Evolutionary conservation across 148 eudicot species (phyloP), one percentile per base, ranked within the genome.

Genomic region (Rhododendron ovatum): DNA sequence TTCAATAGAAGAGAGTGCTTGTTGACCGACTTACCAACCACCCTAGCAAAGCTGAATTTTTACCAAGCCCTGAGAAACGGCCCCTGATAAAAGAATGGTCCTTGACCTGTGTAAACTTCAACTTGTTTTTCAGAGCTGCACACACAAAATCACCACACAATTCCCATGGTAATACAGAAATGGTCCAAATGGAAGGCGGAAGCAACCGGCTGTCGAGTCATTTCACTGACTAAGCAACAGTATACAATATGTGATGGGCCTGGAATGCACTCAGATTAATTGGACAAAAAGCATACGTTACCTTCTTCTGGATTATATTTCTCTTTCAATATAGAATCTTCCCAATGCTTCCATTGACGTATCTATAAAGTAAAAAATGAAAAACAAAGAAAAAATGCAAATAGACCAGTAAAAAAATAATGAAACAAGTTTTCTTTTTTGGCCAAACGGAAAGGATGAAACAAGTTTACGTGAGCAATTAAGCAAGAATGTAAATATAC

Each of bases 271-370:
- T 37, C 41, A 0, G 81, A 24, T 22, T 82, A 83, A 84, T 28
- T 26, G 37, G 75, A 30, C 37, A 33, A 37, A 74, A 74, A 5
- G 15, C 6, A 14, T 74, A 39, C 1, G 80, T 75, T 86, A 88
- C 88, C 90, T 88, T 81, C 89, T 88, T 79, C 83, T 30, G 88
- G 84, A 88, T 93, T 85, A 84, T 82, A 73, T 57, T 87, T 80
- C 50, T 84, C 85, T 47, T 87, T 84, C 69, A 83, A 71, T 50
- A 91, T 85, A 71, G 90, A 67, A 30, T 90, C 90, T 85, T 94
- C 96, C 95, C 95, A 94, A 3, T n/a, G 78, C 89, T 88, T 90
- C 96, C 96, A 94, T 84, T 90, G 92, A 4, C 88, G 93, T 88
- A 93, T 94, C 96, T 94, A 79, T 82, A 80, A 53, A 5, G 15